Conservation (phyloP, 768 basidiomycete genomes). For the Kwoniella bestiolae region DNA sequence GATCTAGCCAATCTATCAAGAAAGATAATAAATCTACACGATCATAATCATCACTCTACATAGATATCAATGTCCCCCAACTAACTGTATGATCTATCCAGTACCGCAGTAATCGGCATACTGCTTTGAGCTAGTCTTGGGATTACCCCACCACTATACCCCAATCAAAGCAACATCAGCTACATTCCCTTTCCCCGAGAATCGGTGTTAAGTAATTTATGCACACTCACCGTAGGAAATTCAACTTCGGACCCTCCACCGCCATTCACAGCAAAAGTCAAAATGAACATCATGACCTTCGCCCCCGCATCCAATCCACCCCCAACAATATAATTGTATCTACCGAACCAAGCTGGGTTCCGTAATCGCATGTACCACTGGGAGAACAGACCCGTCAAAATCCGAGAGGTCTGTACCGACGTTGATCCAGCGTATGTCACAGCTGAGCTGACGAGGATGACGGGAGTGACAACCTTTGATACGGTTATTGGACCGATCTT, state of each 20-base stretch:
- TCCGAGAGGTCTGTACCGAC: not conserved
- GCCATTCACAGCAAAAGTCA: constrained; percentile 7
- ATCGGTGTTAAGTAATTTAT: too few species aligned
- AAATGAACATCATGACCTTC: constrained; percentile 7
- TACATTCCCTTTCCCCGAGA: too few species aligned
- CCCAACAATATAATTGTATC: constrained; percentile 3
- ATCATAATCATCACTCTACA: too few species aligned
- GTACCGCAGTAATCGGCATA: constrained; percentile 8
- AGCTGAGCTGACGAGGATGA: not conserved
- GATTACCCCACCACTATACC: constrained; percentile 3
- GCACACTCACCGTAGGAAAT: constrained; percentile 2
- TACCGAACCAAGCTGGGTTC: not conserved
- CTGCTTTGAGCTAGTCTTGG: constrained; percentile 1
- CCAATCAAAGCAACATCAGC: not conserved
- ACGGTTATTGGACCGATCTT: not conserved
- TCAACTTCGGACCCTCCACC: not conserved
- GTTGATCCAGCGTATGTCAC: not conserved
- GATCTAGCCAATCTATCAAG: too few species aligned
- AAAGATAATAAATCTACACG: too few species aligned
- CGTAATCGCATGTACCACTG: not conserved
- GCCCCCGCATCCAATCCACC: constrained; percentile 6
- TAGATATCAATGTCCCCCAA: too few species aligned
- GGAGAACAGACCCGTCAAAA: not conserved
- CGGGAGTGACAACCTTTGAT: not conserved
- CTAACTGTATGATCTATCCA: not conserved